A percentile compares a stretch with the other conserved stretches of the same genome.
Evolutionary conservation across 805 yeast species (phyloP).

Genomic region (Lipomyces mesembrius): DNA sequence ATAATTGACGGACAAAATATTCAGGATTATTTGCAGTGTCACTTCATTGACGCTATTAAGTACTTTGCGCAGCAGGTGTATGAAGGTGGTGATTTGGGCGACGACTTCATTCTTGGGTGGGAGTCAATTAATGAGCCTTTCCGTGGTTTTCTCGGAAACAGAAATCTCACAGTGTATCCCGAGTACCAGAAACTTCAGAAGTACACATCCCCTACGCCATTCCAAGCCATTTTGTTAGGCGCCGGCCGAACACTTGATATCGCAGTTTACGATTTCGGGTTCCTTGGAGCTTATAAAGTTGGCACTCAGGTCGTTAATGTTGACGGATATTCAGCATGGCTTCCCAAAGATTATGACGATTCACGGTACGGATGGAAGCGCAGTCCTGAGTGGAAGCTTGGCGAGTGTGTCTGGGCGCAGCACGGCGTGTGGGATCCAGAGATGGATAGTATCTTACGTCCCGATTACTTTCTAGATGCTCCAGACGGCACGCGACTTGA

Average conservation of each 20-base stretch:
- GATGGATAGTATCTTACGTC: constrained; percentile 49
- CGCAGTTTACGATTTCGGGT: constrained; percentile 69
- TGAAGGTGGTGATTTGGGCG: constrained; percentile 53
- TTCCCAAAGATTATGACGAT: constrained; percentile 59
- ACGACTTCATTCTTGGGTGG: constrained; percentile 72
- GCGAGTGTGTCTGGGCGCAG: constrained; percentile 79
- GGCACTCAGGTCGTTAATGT: constrained; percentile 68
- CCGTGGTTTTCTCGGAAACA: constrained; percentile 69
- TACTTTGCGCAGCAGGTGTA: constrained; percentile 53
- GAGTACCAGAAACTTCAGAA: constrained; percentile 65
- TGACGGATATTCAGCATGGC: constrained; percentile 71
- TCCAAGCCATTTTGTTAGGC: constrained; percentile 74
- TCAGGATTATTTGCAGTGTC: constrained; percentile 74
- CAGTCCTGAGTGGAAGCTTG: constrained; percentile 65
- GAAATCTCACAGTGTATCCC: constrained; percentile 58
- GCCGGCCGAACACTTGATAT: constrained; percentile 74
- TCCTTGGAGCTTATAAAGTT: constrained; percentile 74
- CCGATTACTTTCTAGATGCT: constrained; percentile 57
- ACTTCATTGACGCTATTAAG: constrained; percentile 60
- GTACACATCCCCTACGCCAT: constrained; percentile 82
- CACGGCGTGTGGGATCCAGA: constrained; percentile 73
- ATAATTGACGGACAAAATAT: constrained; percentile 72
- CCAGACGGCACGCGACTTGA: constrained; percentile 51
- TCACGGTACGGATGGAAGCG: constrained; percentile 72
- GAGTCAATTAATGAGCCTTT: constrained; percentile 89